Percentiles rank a stretch among this genome's conserved stretches.
phyloP scores from a whole-genome alignment of 2,329 filamentous ascomycete species.

The Neopestalotiopsis rosae region DNA sequence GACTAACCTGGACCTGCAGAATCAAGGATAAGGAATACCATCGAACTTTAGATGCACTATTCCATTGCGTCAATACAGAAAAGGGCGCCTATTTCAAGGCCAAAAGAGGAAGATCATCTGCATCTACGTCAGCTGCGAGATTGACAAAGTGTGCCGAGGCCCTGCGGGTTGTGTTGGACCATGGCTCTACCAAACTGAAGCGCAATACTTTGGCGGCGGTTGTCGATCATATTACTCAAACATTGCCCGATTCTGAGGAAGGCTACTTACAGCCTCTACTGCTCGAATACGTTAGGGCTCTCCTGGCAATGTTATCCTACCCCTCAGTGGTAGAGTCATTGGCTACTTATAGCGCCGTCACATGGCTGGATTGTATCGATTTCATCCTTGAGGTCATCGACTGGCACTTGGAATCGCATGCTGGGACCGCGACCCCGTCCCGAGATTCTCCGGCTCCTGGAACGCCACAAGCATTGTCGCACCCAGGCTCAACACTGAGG shows the following conservation, averaged over 20 bases:
- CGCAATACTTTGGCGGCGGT: constrained; percentile 80
- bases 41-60: constrained; percentile 80
- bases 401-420: constrained; percentile 50
- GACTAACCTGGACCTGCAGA: neutral
- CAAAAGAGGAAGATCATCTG: constrained; percentile 47
- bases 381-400: constrained; percentile 74
- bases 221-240: constrained; percentile 81
- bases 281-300: constrained; percentile 78
- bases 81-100: constrained; percentile 67
- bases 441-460: constrained; percentile 55
- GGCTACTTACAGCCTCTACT: constrained; percentile 72
- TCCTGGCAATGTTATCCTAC: constrained; percentile 73
- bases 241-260: constrained; percentile 66
- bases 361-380: constrained; percentile 72
- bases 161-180: constrained; percentile 73
- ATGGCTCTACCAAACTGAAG: constrained; percentile 71
- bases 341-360: constrained; percentile 55
- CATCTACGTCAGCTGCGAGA: constrained; percentile 56
- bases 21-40: constrained; percentile 83
- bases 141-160: constrained; percentile 74
- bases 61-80: constrained; percentile 71
- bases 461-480: constrained; percentile 33
- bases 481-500: constrained; percentile 36
- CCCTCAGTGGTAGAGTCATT: constrained; percentile 83
- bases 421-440: constrained; percentile 40